Base-by-base conservation (phyloP, 2,329 filamentous ascomycete genomes). In the Albophoma yamanashiensis region DNA sequence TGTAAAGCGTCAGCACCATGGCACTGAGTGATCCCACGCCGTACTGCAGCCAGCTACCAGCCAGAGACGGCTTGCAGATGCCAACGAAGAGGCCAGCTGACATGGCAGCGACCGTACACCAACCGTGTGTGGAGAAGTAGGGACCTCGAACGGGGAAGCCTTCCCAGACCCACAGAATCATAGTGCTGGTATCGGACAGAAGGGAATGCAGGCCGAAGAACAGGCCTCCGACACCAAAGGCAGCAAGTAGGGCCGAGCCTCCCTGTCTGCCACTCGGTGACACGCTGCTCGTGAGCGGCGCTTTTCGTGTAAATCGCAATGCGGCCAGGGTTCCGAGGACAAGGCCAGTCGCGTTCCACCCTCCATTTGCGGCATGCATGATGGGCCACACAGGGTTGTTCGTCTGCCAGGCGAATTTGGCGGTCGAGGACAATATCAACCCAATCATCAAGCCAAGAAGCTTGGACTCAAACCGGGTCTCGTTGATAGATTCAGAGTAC, bases 81-180 rank as follows among this genome's bases (percentile, higher is more conserved):
- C 93, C 92, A 42, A 89, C 77, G 17, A 91, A 71, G 25, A 96
- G 78, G 59, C 94, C 94, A 47, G 80, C 76, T 36, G 89, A 91
- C 94, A 99, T 99, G 61, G 88, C 88, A 59, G 89, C 82, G 58
- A 97, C 84, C 1, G 92, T 97, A 71, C 88, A 84, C 67, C 90
- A 91, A 59, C 92, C 94, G 68, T 97, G 92, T n/a, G 92, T 91
- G 56, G 88, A 91, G 62, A 92, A 85, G 57, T 94, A 84, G 2
- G 94, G 94, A 8, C 94, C 94, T 57, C 89, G 86, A 47, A 97
- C 84, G 17, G 94, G 94, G 68, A 89, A 99, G 8, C 94, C 94
- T 67, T 97, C 92, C 94, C 94, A 99, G 3, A 91, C 91, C 94
- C 94, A 99, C 20, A 92, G 82, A 61, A 97, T 97, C 92, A 99